phyloP scores from a whole-genome alignment of 2,329 filamentous ascomycete species.

The Ophiostoma perfectum region DNA sequence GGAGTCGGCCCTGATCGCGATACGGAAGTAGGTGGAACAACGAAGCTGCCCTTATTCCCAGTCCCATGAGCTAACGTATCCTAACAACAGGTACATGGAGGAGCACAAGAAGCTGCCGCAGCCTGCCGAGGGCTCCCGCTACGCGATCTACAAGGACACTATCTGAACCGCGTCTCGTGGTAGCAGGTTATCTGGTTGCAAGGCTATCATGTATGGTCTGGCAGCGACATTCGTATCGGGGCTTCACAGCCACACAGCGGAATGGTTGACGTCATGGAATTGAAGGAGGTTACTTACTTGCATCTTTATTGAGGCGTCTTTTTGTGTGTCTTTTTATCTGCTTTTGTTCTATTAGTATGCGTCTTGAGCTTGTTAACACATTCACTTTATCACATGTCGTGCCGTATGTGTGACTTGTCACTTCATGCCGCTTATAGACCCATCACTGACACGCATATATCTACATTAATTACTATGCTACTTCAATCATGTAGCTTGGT shows the following conservation, averaged over 20 bases:
- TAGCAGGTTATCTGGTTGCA: not conserved
- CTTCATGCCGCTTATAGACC: too few relatives aligned
- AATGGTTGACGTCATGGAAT: not conserved
- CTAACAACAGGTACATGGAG: conserved; percentile 73
- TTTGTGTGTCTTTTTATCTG: not conserved
- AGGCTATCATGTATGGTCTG: not conserved
- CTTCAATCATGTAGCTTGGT: not conserved
- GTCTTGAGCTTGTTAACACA: not conserved
- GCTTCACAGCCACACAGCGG: not conserved
- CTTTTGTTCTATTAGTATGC: not conserved
- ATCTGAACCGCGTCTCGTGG: conserved; percentile 16
- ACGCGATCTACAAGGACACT: conserved; percentile 32
- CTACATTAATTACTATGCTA: not conserved
- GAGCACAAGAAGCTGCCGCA: conserved; percentile 94
- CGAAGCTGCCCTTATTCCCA: not conserved
- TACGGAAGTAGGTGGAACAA: conserved; percentile 30
- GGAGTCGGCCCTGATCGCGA: conserved; percentile 35
- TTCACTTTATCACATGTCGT: not conserved
- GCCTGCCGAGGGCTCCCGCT: conserved; percentile 72
- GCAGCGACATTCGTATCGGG: not conserved
- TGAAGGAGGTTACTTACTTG: not conserved
- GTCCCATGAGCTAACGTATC: not conserved
- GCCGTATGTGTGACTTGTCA: not conserved
- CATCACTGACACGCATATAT: too few relatives aligned
- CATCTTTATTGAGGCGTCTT: conserved; percentile 11